Conservation (phyloP, 1,284 basidiomycete genomes). For the Tilletia setariae region DNA sequence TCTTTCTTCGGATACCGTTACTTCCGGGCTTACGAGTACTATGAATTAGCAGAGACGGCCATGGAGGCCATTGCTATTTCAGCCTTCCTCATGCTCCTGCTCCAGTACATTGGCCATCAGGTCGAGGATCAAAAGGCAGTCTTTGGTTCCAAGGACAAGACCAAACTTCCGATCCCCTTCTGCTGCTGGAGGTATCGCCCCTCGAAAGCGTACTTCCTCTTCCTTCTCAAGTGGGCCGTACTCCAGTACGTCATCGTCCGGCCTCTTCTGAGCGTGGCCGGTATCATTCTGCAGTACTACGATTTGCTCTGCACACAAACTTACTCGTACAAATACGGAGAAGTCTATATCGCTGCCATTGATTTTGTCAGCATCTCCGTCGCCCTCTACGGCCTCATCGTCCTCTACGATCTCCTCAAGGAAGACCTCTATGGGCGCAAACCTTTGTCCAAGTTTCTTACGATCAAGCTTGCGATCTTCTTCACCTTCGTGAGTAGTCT, state of each 20-base stretch:
- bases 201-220: conserved; percentile 34
- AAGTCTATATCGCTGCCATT: conserved; percentile 28
- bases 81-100: conserved; percentile 64
- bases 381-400: conserved; percentile 32
- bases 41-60: conserved; percentile 47
- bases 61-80: conserved; percentile 68
- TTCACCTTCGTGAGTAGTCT: conserved; percentile 11
- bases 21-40: conserved; percentile 25
- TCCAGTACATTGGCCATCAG: conserved; percentile 75
- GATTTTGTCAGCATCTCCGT: conserved; percentile 53
- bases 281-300: conserved; percentile 29
- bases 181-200: conserved; percentile 41
- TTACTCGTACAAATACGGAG: conserved; percentile 27
- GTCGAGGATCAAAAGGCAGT: conserved; percentile 62
- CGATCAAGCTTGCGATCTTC: conserved; percentile 63
- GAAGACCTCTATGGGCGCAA: conserved; percentile 71
- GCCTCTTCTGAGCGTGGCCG: conserved; percentile 27
- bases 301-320: conserved; percentile 27
- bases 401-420: conserved; percentile 76
- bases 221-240: conserved; percentile 33
- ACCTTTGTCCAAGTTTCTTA: conserved; percentile 75
- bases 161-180: conserved; percentile 69
- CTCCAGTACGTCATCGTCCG: conserved; percentile 33
- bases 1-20: conserved; percentile 26
- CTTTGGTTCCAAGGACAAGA: conserved; percentile 75